Evolutionary conservation across 768 basidiomycete genomes (phyloP).

Genomic region (Clavulina sp.): DNA sequence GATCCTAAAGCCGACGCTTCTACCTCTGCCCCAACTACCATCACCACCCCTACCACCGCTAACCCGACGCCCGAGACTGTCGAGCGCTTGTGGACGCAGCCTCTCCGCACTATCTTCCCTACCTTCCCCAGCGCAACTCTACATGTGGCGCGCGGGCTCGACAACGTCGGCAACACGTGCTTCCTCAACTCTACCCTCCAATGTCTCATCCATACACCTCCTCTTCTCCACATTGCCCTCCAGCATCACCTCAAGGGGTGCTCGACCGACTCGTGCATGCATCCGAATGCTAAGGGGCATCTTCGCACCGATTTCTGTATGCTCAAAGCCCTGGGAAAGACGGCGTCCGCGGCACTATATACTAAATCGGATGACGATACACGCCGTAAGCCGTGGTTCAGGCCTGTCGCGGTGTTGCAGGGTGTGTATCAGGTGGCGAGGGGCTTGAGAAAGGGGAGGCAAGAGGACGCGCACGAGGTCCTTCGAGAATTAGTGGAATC

Average conservation of each 20-base stretch:
- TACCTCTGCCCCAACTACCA: no score
- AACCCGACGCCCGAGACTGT: no score
- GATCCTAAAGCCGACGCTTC: no score
- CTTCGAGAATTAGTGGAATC: slow-evolving; percentile 86
- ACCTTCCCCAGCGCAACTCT: no score
- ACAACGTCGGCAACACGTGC: slow-evolving; percentile 86
- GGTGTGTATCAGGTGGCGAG: slow-evolving; percentile 62
- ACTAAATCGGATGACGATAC: no score
- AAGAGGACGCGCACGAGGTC: slow-evolving; percentile 98
- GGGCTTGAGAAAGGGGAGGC: slow-evolving; percentile 75
- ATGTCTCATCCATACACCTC: slow-evolving; percentile 82
- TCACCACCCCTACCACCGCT: no score
- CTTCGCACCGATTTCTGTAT: no score
- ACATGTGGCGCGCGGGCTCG: slow-evolving; percentile 41
- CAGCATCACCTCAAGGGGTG: background rate
- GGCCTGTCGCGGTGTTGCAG: slow-evolving; percentile 45
- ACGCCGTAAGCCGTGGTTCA: slow-evolving; percentile 33
- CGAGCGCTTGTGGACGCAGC: no score
- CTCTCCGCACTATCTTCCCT: no score
- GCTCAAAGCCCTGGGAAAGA: slow-evolving; percentile 34
- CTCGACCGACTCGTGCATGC: slow-evolving; percentile 40
- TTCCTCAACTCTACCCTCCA: slow-evolving; percentile 92
- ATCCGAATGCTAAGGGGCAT: no score
- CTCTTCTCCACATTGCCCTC: slow-evolving; percentile 31
- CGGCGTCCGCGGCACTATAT: no score